Evolutionary conservation across 139 green algal species (phyloP).

Genomic region (Chlorella sp.): DNA sequence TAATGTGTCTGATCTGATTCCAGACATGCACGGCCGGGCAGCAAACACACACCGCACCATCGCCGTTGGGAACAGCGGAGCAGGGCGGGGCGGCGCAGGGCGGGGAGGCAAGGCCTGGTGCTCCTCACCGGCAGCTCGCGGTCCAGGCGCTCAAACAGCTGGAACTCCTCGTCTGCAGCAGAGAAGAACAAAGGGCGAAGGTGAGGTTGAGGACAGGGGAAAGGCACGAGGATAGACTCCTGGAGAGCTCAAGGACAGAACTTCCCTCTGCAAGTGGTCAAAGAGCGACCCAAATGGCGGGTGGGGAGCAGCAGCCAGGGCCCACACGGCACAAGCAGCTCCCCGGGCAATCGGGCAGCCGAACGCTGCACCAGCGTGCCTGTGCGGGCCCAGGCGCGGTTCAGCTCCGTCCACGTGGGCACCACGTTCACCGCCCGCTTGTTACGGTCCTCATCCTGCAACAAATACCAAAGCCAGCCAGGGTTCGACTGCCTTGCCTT

Average conservation of each 20-base stretch:
- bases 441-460: constrained; percentile 66
- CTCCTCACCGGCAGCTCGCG: constrained; percentile 36
- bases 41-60: background rate
- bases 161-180: constrained; percentile 40
- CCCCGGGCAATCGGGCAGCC: background rate
- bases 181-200: background rate
- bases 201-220: background rate
- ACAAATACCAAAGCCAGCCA: too few species aligned
- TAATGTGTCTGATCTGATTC: background rate
- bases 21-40: background rate
- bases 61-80: background rate
- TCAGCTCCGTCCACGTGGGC: constrained; percentile 60
- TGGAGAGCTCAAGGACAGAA: too few species aligned
- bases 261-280: background rate
- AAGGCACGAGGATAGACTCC: background rate
- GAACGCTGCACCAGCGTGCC: background rate
- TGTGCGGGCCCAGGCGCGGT: constrained; percentile 38
- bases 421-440: constrained; percentile 66
- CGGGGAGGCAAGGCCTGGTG: background rate
- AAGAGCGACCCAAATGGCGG: background rate
- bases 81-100: background rate
- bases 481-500: background rate
- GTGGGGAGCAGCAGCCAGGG: background rate
- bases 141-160: constrained; percentile 57
- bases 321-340: background rate